These are phyloP conservation scores for Pseudonitzschia multiseries DNA, from an alignment of 108 stramenopile genomes.

Conservation along the genomic window DNA sequence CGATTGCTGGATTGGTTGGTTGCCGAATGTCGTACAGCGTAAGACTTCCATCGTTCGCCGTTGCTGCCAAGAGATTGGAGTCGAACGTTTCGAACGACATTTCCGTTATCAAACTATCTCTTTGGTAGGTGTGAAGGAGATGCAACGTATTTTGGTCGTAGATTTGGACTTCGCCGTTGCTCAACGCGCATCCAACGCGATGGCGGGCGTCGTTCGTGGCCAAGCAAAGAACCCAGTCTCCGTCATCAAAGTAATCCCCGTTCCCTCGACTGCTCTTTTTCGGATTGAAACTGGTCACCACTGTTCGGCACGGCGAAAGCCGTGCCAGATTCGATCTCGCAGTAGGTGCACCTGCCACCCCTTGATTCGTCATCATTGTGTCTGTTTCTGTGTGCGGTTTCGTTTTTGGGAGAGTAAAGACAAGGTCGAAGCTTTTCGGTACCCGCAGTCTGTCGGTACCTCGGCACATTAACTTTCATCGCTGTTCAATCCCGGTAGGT, in stretches of 20 bases:
- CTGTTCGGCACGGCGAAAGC: conserved; percentile 37
- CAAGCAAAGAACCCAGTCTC: conserved; percentile 57
- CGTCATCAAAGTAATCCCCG: conserved; percentile 43
- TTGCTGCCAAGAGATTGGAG: conserved; percentile 43
- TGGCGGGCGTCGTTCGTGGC: conserved; percentile 14
- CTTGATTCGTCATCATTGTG: background rate
- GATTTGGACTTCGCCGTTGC: conserved; percentile 52
- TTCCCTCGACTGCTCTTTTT: conserved; percentile 21
- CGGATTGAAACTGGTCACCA: conserved; percentile 53
- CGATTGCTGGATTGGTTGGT: conserved; percentile 17
- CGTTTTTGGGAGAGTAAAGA: too few relatives aligned
- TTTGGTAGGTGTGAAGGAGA: conserved; percentile 29
- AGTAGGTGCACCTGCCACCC: background rate
- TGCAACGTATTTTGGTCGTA: conserved; percentile 49
- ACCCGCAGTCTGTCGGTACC: too few relatives aligned
- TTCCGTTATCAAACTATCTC: conserved; percentile 24
- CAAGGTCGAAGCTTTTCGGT: too few relatives aligned
- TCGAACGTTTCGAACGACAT: conserved; percentile 28
- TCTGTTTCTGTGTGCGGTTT: background rate
- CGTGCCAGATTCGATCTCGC: background rate
- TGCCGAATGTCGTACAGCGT: conserved; percentile 64
- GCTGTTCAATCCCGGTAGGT: too few relatives aligned
- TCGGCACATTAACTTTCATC: too few relatives aligned
- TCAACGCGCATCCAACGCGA: conserved; percentile 46
- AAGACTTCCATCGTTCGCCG: conserved; percentile 61